Conservation (phyloP, 306 rosid genomes). For the Luffa aegyptiaca region DNA sequence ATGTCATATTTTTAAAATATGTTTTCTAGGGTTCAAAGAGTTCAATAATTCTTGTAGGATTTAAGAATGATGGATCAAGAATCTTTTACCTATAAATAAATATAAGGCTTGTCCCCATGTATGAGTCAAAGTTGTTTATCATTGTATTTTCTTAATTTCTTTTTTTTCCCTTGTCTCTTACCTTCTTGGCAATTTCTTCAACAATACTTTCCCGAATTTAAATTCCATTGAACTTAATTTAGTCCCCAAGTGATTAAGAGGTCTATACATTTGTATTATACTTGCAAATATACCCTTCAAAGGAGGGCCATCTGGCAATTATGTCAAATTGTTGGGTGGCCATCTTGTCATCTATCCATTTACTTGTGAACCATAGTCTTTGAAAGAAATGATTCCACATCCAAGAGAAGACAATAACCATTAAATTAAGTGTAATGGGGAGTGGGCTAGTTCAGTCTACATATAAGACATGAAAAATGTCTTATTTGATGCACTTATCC, state of each 20-base stretch:
- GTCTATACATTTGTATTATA: background rate
- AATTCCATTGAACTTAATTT: no score
- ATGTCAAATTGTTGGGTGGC: background rate
- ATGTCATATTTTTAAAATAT: no score
- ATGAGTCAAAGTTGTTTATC: no score
- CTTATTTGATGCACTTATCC: background rate
- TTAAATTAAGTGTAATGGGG: background rate
- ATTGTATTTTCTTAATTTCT: no score
- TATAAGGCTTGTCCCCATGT: no score
- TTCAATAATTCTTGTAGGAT: no score
- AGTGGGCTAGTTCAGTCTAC: background rate
- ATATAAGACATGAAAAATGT: background rate
- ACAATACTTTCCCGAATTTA: no score
- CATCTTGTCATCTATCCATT: background rate
- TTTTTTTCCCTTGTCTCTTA: no score
- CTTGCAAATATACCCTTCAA: background rate
- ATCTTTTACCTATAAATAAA: no score
- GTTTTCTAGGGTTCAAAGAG: no score
- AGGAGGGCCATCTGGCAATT: background rate
- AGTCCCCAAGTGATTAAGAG: background rate
- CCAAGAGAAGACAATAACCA: background rate
- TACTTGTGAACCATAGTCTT: background rate
- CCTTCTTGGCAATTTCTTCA: no score
- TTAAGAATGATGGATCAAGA: no score
- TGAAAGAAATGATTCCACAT: background rate